phyloP scores from a whole-genome alignment of 2,329 filamentous ascomycete species.

The Fusarium palustre region DNA sequence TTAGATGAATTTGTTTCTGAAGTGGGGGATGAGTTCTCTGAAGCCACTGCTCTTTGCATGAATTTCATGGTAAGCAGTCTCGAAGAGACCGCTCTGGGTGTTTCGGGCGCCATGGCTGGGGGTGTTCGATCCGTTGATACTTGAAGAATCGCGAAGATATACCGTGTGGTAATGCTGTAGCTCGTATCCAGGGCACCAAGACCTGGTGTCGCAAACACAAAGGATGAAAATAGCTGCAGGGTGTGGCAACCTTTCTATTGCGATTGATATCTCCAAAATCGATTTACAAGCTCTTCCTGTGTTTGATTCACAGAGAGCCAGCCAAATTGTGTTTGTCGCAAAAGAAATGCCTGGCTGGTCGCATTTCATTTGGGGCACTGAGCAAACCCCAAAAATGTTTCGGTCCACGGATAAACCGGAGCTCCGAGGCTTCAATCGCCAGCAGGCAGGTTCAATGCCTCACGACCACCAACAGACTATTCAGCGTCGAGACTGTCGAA shows the following conservation, averaged over 20 bases:
- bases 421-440: slow-evolving; percentile 28
- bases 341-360: background rate
- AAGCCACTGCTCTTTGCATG: slow-evolving; percentile 87
- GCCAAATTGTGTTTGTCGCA: slow-evolving; percentile 13
- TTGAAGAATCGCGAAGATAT: slow-evolving; percentile 6
- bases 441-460: slow-evolving; percentile 41
- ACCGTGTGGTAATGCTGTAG: slow-evolving; percentile 2
- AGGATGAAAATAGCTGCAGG: background rate
- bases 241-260: background rate
- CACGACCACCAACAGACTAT: slow-evolving; percentile 35
- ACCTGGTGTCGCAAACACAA: slow-evolving; percentile 8
- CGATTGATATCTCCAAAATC: background rate
- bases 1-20: slow-evolving; percentile 69
- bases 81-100: slow-evolving; percentile 80
- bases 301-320: background rate
- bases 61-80: slow-evolving; percentile 96
- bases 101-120: slow-evolving; percentile 61
- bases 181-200: background rate
- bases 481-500: slow-evolving; percentile 43
- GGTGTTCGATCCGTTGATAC: background rate
- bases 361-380: slow-evolving; percentile 8
- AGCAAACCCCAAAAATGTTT: slow-evolving; percentile 36
- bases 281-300: background rate
- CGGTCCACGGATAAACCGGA: slow-evolving; percentile 43
- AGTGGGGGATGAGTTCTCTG: slow-evolving; percentile 61